Evolutionary conservation across 106 monocot species (phyloP).

Genomic region (Dendrobium huoshanense): DNA sequence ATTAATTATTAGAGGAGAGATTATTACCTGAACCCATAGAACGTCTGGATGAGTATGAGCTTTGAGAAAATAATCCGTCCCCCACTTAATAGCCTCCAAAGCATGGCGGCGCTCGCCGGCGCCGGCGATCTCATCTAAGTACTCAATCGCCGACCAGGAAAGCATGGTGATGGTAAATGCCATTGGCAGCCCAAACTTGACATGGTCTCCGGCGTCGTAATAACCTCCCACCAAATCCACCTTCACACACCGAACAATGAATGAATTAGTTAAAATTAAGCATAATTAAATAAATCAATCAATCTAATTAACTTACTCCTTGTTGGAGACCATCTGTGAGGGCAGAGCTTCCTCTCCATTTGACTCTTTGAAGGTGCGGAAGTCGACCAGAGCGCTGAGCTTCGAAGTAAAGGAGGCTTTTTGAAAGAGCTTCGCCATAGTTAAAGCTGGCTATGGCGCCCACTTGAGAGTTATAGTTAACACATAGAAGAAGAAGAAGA

Average conservation of each 20-base stretch:
- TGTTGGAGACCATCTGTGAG: constrained; percentile 28
- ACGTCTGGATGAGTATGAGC: constrained; percentile 9
- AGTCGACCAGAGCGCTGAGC: constrained; percentile 26
- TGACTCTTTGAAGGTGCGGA: constrained; percentile 17
- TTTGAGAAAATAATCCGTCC: constrained; percentile 16
- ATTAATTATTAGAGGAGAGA: too few species aligned
- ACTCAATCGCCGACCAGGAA: constrained; percentile 16
- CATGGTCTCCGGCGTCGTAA: constrained; percentile 20
- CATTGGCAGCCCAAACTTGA: constrained; percentile 24
- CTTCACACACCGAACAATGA: background rate
- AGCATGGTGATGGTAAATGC: constrained; percentile 22
- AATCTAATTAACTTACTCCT: constrained; percentile 3
- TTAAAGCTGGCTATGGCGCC: background rate
- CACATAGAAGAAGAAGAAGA: too few species aligned
- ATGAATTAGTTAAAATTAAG: background rate
- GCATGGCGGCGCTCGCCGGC: constrained; percentile 13
- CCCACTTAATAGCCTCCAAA: constrained; percentile 17
- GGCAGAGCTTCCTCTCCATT: constrained; percentile 11
- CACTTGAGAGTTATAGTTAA: too few species aligned
- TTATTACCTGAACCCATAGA: constrained; percentile 17
- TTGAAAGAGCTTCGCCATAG: constrained; percentile 17
- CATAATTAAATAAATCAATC: background rate
- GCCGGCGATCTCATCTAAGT: background rate
- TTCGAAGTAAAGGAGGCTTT: constrained; percentile 25
- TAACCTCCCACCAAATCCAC: constrained; percentile 23